These are phyloP conservation scores for Xanthoparmelia taractica DNA, from an alignment of 495 filamentous ascomycete genomes.

Conservation along the genomic window DNA sequence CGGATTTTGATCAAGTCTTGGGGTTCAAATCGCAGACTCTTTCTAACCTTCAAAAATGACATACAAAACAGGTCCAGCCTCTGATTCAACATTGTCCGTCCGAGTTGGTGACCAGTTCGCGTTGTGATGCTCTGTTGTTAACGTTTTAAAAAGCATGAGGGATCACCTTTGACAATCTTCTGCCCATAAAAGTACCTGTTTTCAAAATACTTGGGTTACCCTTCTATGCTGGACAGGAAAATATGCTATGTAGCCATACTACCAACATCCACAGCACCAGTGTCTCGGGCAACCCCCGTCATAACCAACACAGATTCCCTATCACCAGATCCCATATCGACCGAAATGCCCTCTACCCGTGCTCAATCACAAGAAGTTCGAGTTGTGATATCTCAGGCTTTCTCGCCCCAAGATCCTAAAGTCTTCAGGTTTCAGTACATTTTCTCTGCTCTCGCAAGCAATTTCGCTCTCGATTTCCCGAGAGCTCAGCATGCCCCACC, in stretches of 20 bases:
- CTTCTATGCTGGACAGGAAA: background rate
- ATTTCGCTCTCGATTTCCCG: background rate
- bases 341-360: background rate
- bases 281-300: background rate
- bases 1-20: no score
- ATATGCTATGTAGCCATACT: background rate
- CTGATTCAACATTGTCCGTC: background rate
- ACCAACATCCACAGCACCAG: background rate
- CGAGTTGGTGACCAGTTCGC: no score
- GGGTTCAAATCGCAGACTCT: no score
- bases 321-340: background rate
- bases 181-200: background rate
- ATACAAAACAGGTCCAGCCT: background rate
- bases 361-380: background rate
- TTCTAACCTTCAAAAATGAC: background rate
- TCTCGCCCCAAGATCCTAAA: background rate
- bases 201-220: background rate
- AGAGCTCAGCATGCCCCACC: background rate
- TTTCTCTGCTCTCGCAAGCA: background rate
- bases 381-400: background rate
- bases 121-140: no score
- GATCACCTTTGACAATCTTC: background rate
- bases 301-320: background rate
- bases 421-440: background rate
- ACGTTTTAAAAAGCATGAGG: no score